Base-by-base conservation (phyloP, 345 rosid species). In the Cardamine resedifolia region DNA sequence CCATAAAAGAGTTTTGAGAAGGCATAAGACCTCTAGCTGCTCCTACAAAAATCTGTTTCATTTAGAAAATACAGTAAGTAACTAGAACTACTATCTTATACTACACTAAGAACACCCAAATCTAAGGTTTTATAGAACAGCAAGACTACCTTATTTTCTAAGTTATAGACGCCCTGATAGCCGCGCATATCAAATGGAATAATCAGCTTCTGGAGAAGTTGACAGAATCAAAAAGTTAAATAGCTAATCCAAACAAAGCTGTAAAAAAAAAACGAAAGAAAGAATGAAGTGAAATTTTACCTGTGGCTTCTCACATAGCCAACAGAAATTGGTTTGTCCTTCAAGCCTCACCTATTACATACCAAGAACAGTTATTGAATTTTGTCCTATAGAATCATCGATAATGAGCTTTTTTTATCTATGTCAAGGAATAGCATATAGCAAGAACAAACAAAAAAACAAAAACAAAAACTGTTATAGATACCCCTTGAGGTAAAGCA, bases 131-230 rank as follows among this genome's bases (percentile, higher is more conserved):
- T 3, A 10, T 12, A 64, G 26, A 16, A 31, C 7, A 0, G 5
- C 28, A 14, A 0, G 6, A 36, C 10, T 82, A 91, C 99, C 97
- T 87, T 95, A 74, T 77, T 95, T 83, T 91, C 97, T 86, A 95
- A 75, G 86, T 95, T 95, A 82, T 87, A 95, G 67, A 91, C 90
- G 24, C 95, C 71, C 59, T 95, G 96, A 79, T 51, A 85, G 11
- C 96, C 99, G 33, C 97, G 83, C 99, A 95, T 91, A 87, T 95
- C 99, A 68, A 91, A 95, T 24, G 97, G 99, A 70, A 95, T 64
- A 55, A 91, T 48, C 74, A 95, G 71, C 81, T 81, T 91, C 97
- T 95, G 77, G 34, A 76, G 27, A 19, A 38, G 67, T 44, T 9
- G 8, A 19, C 4, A 51, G 55, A 63, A 45, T 38, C 43, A 34